These are phyloP conservation scores for Phytophthora podocarpi DNA, from an alignment of 352 stramenopile genomes.

Conservation along the genomic window DNA sequence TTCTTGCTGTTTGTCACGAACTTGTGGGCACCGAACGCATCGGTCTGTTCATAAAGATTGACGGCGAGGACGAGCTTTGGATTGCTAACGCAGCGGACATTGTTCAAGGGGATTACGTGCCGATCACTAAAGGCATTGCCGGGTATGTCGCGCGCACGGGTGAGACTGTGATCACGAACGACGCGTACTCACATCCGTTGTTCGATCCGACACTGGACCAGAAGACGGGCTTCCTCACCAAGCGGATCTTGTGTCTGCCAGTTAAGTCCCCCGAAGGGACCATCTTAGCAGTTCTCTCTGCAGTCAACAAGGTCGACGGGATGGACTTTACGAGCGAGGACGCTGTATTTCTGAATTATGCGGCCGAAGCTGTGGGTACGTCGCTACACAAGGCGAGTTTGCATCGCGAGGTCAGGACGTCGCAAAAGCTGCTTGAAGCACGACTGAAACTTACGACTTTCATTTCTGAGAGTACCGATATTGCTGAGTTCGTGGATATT, in stretches of 20 bases:
- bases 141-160: slow-evolving; percentile 68
- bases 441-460: slow-evolving; percentile 70
- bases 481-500: slow-evolving; percentile 68
- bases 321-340: slow-evolving; percentile 74
- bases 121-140: slow-evolving; percentile 72
- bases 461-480: slow-evolving; percentile 60
- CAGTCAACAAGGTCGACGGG: slow-evolving; percentile 76
- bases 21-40: slow-evolving; percentile 70
- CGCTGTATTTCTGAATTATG: slow-evolving; percentile 76
- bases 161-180: slow-evolving; percentile 72
- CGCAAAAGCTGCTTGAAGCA: slow-evolving; percentile 74
- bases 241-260: slow-evolving; percentile 64
- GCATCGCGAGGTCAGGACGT: slow-evolving; percentile 70
- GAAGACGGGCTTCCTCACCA: slow-evolving; percentile 67
- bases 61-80: slow-evolving; percentile 73
- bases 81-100: slow-evolving; percentile 65
- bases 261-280: slow-evolving; percentile 60
- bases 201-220: slow-evolving; percentile 74
- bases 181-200: slow-evolving; percentile 62
- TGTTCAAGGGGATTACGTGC: slow-evolving; percentile 68
- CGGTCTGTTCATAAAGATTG: slow-evolving; percentile 70
- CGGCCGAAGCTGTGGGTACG: slow-evolving; percentile 67
- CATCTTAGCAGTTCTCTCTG: slow-evolving; percentile 69
- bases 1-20: slow-evolving; percentile 75
- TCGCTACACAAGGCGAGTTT: slow-evolving; percentile 73